A percentile compares a stretch with the other conserved stretches of the same genome.
Conservation (phyloP, 108 stramenopile species). For the Skeletonema potamos region DNA sequence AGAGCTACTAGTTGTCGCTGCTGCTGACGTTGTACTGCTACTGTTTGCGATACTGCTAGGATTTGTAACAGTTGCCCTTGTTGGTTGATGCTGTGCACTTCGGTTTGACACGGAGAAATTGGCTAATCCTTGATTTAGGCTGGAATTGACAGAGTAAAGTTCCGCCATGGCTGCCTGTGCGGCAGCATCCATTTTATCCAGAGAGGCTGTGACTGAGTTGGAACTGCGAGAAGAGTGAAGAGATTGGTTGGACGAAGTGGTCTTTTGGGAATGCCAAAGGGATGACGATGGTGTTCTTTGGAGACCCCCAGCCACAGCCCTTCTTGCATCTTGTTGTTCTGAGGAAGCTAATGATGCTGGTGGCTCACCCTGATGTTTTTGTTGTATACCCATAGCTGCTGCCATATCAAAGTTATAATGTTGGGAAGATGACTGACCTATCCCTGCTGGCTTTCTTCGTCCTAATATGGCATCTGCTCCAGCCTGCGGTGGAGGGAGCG, state of each 20-base stretch:
- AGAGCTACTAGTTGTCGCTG: background rate
- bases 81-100: background rate
- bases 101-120: background rate
- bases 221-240: background rate
- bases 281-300: background rate
- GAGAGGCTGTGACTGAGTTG: background rate
- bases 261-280: background rate
- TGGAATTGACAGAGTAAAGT: background rate
- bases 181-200: background rate
- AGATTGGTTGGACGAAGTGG: background rate
- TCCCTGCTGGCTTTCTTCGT: constrained; percentile 12
- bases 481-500: constrained; percentile 3
- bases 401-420: constrained; percentile 4
- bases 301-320: background rate
- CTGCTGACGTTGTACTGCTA: background rate
- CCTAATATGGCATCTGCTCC: constrained; percentile 44
- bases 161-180: background rate
- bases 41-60: background rate
- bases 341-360: background rate
- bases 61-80: background rate
- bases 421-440: background rate
- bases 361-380: background rate
- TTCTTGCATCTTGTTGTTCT: background rate
- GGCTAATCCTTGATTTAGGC: background rate
- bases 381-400: background rate